Evolutionary conservation across 1,139 yeast genomes (phyloP).

Genomic region (Geotrichum aggregatum): DNA sequence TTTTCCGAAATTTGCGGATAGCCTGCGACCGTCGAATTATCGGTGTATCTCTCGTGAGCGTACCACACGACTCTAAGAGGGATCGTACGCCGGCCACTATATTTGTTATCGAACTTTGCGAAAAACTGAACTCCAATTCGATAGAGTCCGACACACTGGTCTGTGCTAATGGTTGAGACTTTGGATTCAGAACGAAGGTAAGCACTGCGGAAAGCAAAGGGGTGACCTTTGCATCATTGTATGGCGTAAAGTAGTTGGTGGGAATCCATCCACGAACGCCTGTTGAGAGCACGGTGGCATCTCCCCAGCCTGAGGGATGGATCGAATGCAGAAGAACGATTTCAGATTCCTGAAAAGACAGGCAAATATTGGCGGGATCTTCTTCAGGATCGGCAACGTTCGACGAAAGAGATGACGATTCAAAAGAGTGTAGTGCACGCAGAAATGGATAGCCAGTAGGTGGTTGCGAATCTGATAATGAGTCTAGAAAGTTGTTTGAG

Average conservation of each 20-base stretch:
- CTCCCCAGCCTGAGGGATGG: slow-evolving; percentile 97
- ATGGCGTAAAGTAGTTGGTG: slow-evolving; percentile 68
- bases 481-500: slow-evolving; percentile 7
- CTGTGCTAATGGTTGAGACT: slow-evolving; percentile 28
- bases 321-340: slow-evolving; percentile 82
- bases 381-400: slow-evolving; percentile 25
- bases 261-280: slow-evolving; percentile 95
- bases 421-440: slow-evolving; percentile 73
- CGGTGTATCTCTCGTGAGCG: slow-evolving; percentile 80
- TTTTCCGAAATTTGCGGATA: slow-evolving; percentile 70
- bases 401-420: slow-evolving; percentile 58
- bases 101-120: slow-evolving; percentile 47
- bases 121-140: slow-evolving; percentile 33
- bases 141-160: not conserved
- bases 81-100: slow-evolving; percentile 81
- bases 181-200: slow-evolving; percentile 65
- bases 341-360: slow-evolving; percentile 76
- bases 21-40: slow-evolving; percentile 66
- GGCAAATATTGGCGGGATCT: slow-evolving; percentile 71
- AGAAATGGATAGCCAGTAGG: slow-evolving; percentile 34
- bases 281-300: slow-evolving; percentile 71
- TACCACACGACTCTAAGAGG: slow-evolving; percentile 70
- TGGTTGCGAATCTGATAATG: slow-evolving; percentile 6
- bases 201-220: slow-evolving; percentile 70
- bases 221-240: slow-evolving; percentile 50